phyloP scores from a whole-genome alignment of 2,329 filamentous ascomycete species.

The Leptographium flavum region DNA sequence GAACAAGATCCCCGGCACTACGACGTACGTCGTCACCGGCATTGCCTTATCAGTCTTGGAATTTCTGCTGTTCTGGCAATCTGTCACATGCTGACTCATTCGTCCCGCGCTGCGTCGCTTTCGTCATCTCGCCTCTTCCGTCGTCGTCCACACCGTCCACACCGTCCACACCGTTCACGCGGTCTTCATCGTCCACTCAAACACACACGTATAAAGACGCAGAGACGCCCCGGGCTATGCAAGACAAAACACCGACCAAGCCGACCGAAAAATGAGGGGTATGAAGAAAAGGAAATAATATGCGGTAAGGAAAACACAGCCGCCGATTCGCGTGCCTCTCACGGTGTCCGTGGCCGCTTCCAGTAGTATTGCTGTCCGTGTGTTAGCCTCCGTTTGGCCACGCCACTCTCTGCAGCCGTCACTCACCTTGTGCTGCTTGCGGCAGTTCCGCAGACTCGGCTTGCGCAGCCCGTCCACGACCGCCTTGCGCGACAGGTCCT shows the following conservation, averaged over 20 bases:
- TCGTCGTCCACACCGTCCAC: too few relatives aligned
- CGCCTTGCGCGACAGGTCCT: slow-evolving; percentile 61
- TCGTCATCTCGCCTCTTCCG: background rate
- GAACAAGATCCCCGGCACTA: too few relatives aligned
- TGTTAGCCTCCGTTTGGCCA: slow-evolving; percentile 7
- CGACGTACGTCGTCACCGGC: too few relatives aligned
- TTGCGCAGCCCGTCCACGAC: slow-evolving; percentile 77
- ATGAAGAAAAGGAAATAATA: background rate
- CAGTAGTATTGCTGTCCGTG: slow-evolving; percentile 50
- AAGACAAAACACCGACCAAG: background rate
- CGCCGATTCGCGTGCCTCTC: slow-evolving; percentile 5
- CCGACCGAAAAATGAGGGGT: background rate
- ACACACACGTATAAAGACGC: background rate
- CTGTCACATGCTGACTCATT: too few relatives aligned
- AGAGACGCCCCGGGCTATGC: slow-evolving; percentile 7
- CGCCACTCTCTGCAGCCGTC: background rate
- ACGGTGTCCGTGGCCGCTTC: slow-evolving; percentile 50
- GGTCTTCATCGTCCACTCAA: too few relatives aligned
- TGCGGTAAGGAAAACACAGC: background rate
- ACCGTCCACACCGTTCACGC: too few relatives aligned
- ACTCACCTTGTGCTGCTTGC: slow-evolving; percentile 94
- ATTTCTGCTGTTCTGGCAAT: too few relatives aligned
- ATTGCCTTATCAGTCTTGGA: too few relatives aligned
- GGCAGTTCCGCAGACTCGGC: slow-evolving; percentile 74
- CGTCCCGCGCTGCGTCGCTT: too few relatives aligned